Evolutionary conservation across 129 eudicot species (phyloP).

Genomic region (Tagetes patula): DNA sequence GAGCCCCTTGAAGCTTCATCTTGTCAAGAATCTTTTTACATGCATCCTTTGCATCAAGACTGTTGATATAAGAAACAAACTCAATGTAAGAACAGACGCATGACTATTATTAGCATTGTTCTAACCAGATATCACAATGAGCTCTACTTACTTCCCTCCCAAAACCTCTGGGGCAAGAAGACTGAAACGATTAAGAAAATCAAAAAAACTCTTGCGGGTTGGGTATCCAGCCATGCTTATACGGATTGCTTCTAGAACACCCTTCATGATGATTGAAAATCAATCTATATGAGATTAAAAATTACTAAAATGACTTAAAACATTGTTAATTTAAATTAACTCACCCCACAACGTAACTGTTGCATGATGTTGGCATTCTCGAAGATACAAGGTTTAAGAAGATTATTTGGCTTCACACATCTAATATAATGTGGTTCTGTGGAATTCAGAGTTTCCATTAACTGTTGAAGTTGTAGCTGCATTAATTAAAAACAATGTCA

Average conservation of each 20-base stretch:
- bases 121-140: neutral
- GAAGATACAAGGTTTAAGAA: slow-evolving; percentile 84
- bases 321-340: slow-evolving; percentile 32
- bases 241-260: slow-evolving; percentile 98
- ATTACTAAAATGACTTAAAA: slow-evolving; percentile 14
- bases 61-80: slow-evolving; percentile 40
- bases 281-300: slow-evolving; percentile 17
- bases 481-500: slow-evolving; percentile 29
- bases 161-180: slow-evolving; percentile 90
- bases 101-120: slow-evolving; percentile 8
- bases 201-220: slow-evolving; percentile 83
- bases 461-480: slow-evolving; percentile 87
- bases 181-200: slow-evolving; percentile 84
- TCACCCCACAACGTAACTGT: slow-evolving; percentile 99
- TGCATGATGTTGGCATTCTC: slow-evolving; percentile 92
- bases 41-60: slow-evolving; percentile 76
- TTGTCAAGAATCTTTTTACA: slow-evolving; percentile 87
- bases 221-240: slow-evolving; percentile 99
- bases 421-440: slow-evolving; percentile 98
- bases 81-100: slow-evolving; percentile 23
- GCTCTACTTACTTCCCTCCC: slow-evolving; percentile 71
- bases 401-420: slow-evolving; percentile 98
- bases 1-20: slow-evolving; percentile 76
- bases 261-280: slow-evolving; percentile 53
- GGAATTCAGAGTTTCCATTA: slow-evolving; percentile 96